Evolutionary conservation across 805 yeast genomes (phyloP).

Genomic region (Nakazawaea peltata): DNA sequence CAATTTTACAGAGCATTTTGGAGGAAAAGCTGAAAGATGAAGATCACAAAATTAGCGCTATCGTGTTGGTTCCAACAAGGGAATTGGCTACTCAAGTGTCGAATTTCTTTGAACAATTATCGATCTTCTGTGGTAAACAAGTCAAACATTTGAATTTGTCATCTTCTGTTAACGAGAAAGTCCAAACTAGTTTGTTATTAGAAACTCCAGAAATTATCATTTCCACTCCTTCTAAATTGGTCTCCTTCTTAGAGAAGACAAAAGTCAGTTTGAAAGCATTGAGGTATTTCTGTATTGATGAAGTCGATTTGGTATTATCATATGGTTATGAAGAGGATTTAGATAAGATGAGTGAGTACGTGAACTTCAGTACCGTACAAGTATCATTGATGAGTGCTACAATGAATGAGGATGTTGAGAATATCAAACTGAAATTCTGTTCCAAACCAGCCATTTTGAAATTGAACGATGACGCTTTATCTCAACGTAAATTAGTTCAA

Average conservation of each 20-base stretch:
- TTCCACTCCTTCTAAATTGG: constrained; percentile 79
- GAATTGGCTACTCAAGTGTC: constrained; percentile 85
- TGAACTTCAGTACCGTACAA: constrained; percentile 74
- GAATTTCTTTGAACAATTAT: constrained; percentile 59
- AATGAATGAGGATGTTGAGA: constrained; percentile 75
- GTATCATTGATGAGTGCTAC: constrained; percentile 97
- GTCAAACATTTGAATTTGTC: constrained; percentile 59
- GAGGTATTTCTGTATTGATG: constrained; percentile 79
- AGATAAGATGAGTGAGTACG: constrained; percentile 47
- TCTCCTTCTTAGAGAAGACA: constrained; percentile 43
- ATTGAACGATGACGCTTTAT: constrained; percentile 52
- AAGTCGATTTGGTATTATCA: constrained; percentile 83
- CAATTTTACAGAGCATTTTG: constrained; percentile 74
- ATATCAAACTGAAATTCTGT: constrained; percentile 70
- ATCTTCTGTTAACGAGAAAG: constrained; percentile 52
- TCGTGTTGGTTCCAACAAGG: constrained; percentile 86
- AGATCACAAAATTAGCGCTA: constrained; percentile 34
- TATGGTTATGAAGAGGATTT: constrained; percentile 90
- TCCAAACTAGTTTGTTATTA: constrained; percentile 58
- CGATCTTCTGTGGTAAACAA: constrained; percentile 61
- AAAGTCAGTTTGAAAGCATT: constrained; percentile 47
- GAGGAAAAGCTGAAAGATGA: constrained; percentile 23
- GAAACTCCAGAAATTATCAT: constrained; percentile 77
- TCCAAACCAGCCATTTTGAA: constrained; percentile 76
- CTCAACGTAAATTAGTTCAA: constrained; percentile 61